Conservation (phyloP, 768 basidiomycete species). For the Leccinum arenicola region DNA sequence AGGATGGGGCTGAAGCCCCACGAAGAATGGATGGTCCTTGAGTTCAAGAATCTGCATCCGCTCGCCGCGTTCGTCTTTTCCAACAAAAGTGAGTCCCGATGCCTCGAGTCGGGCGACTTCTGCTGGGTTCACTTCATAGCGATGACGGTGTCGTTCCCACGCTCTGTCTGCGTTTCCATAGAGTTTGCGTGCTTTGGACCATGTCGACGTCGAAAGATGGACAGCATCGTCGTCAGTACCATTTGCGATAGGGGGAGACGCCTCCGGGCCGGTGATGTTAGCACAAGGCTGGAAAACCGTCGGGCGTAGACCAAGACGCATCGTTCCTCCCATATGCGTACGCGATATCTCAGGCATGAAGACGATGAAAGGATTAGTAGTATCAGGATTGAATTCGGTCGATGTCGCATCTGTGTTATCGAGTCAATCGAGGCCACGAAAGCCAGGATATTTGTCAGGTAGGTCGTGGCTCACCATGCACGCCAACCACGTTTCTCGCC, state of each 20-base stretch:
- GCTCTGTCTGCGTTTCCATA: constrained; percentile 81
- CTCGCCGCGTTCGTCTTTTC: constrained; percentile 94
- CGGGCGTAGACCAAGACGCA: constrained; percentile 97
- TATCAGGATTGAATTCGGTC: constrained; percentile 66
- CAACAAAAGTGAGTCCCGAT: constrained; percentile 75
- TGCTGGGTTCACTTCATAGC: constrained; percentile 93
- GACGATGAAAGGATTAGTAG: constrained; percentile 74
- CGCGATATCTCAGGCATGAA: constrained; percentile 99
- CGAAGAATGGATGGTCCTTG: constrained; percentile 88
- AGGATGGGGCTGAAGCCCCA: constrained; percentile 94
- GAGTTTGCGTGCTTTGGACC: constrained; percentile 72
- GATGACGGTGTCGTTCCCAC: constrained; percentile 96
- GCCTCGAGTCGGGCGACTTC: constrained; percentile 70
- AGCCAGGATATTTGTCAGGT: background rate
- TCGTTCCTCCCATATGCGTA: constrained; percentile 99
- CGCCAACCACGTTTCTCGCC: constrained; percentile 78
- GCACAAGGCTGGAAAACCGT: constrained; percentile 73
- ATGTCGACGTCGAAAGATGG: constrained; percentile 47
- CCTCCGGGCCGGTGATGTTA: constrained; percentile 13
- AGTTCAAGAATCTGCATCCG: constrained; percentile 97
- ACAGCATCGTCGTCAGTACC: constrained; percentile 13
- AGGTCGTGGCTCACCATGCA: constrained; percentile 48
- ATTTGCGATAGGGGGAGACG: constrained; percentile 9
- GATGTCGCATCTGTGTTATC: constrained; percentile 71
- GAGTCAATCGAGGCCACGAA: constrained; percentile 10